Evolutionary conservation across 805 yeast species (phyloP).

Genomic region (Kodamaea jinghongensis): DNA sequence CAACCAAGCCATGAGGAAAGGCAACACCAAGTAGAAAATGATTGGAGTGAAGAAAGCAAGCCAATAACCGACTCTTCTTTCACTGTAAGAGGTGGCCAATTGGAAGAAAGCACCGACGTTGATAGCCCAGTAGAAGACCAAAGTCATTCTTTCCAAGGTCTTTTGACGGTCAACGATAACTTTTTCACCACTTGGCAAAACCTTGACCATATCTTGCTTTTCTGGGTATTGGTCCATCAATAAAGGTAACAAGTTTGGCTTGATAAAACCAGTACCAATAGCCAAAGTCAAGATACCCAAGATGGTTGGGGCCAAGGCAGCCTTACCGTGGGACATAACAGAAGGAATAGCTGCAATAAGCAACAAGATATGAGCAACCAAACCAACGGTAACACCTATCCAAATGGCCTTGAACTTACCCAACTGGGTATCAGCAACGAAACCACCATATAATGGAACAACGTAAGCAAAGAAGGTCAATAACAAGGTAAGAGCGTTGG

Average conservation of each 20-base stretch:
- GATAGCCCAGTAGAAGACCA: constrained; percentile 54
- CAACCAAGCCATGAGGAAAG: constrained; percentile 26
- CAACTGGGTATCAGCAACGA: constrained; percentile 45
- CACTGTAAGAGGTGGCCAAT: constrained; percentile 51
- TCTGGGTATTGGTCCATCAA: constrained; percentile 52
- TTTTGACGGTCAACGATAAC: constrained; percentile 55
- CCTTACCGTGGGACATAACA: constrained; percentile 32
- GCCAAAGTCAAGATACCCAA: constrained; percentile 40
- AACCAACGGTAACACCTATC: constrained; percentile 48
- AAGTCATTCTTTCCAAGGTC: constrained; percentile 39
- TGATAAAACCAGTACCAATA: constrained; percentile 52
- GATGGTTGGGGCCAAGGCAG: constrained; percentile 37
- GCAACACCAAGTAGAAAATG: constrained; percentile 29
- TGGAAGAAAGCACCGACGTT: constrained; percentile 54
- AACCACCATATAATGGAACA: constrained; percentile 53
- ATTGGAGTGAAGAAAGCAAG: constrained; percentile 51
- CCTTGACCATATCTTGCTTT: constrained; percentile 56
- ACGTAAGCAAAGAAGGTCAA: constrained; percentile 50
- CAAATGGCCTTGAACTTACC: constrained; percentile 50
- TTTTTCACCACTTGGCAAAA: constrained; percentile 57
- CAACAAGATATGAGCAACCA: constrained; percentile 46
- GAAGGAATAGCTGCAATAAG: constrained; percentile 48
- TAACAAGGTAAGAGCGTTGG: constrained; percentile 47
- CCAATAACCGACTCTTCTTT: constrained; percentile 53
- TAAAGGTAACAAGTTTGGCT: constrained; percentile 51